Evolutionary conservation across 2,329 filamentous ascomycete genomes (phyloP), one percentile per base, ranked within the genome.

Genomic region (Xylaria multiplex): DNA sequence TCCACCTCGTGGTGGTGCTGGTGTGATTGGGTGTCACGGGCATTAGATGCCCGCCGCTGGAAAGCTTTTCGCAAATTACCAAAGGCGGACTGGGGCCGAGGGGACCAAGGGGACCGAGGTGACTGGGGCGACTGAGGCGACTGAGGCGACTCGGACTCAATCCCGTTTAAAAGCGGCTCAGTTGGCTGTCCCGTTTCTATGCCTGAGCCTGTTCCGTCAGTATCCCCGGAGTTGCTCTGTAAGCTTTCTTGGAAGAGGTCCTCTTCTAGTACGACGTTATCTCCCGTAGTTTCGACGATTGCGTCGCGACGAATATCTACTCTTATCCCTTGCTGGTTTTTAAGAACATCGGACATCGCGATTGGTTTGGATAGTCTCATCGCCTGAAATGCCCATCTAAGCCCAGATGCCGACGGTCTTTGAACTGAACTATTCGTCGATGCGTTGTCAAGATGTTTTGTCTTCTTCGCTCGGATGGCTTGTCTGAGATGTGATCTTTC

Each of bases 401-500:
- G 11, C 4, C 57, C 37, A 30, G 45, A 60, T n/a, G 37, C 40
- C 1, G 19, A 3, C 16, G 22, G 27, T 37, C 11, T 40, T 35
- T 30, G 27, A 11, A 19, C 6, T 4, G 19, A 1, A 16, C 19
- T 52, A 30, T 24, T 49, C 5, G 22, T 40, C 14, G 55, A 60
- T 5, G 8, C 2, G 5, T 32, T 62, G 9, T 54, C 63, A 27
- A 14, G 1, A 16, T 53, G 13, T 35, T n/a, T 53, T 4, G 6
- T 19, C 35, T 27, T 58, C 13, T 32, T 65, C 3, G 48, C 59
- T 19, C 59, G 58, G 13, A 67, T 61, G 11, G 59, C 64, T 30
- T 62, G 64, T 37, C 60, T 50, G 0, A 62, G 40, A 49, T 64
- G 52, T 48, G 66, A 63, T 61, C 66, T 60, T 42, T 70, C 65